Base-by-base conservation (phyloP, 2,329 filamentous ascomycete genomes). In the Proliferodiscus dingleyae region DNA sequence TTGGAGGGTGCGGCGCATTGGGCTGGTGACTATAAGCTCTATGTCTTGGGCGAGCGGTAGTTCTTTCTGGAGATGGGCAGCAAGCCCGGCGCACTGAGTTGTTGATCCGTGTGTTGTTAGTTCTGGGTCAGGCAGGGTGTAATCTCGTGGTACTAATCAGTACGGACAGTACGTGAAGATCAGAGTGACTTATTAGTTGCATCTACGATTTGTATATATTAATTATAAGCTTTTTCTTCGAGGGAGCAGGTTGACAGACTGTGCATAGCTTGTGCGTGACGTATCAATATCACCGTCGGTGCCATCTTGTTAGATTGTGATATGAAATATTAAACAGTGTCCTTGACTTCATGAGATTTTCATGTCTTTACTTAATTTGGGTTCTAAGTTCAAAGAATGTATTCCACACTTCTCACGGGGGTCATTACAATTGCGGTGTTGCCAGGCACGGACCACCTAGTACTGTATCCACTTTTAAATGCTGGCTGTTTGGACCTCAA, bases 221-320 rank as follows among this genome's bases (percentile, higher is more conserved):
- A 40, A 42, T 33, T 21, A 30, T 23, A 13, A 36, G 23, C 23
- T 37, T 41, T 15, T 22, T 21, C 32, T 10, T 23, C 10, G 9
- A 8, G 7, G n/a, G 23, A 19, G 32, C 22, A 24, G 39, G 19
- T 22, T 11, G 30, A 61, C 62, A 58, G 53, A 68, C 68, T 71
- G 40, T 71, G 68, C 39, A 61, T 30, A 29, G 68, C 68, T 60
- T 71, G 59, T 19, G 64, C 68, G 46, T 71, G 68, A 38, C 68
- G 60, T 47, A 71, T 67, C 5, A 71, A 50, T 48, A 71, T 64
- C n/a, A 70, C 54, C 4, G 61, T 60, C 5, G 67, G 67, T 11
- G 67, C 52, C 68, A 70, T 70, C 8, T 34, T 21, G n/a, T n/a
- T n/a, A n/a, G n/a, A n/a, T n/a, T n/a, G n/a, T n/a, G n/a, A n/a